Evolutionary conservation across 768 basidiomycete genomes (phyloP), one percentile per base, ranked within the genome.

Genomic region (Rhizopogon salebrosus): DNA sequence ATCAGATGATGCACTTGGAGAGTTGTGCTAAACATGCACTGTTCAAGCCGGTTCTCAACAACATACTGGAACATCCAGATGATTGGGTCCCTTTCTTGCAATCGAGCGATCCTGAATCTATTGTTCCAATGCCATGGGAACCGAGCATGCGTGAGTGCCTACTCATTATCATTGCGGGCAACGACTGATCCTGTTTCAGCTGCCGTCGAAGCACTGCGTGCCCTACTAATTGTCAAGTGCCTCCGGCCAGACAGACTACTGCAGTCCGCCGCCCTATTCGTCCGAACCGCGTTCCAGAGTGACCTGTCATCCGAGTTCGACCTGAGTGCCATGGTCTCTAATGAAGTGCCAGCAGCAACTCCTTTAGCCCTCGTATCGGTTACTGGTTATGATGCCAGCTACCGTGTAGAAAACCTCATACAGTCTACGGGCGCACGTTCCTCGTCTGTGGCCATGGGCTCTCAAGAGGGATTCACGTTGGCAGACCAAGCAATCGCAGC

Each of bases 321-420:
- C 50, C 80, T 99, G 24, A 78, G 79, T 18, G 67, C 70, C 8
- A 87, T 98, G 75, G 92, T 98, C 24, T 60, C 76, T 6, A 79
- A 88, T 61, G 93, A 98, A 64, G 80, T 94, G 29, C 77, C 80
- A 3, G 79, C 93, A 2, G 77, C 80, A 3, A 92, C 92, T 0
- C 95, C 97, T 1, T 73, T 98, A 23, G 90, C 93, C 3, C 75
- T 99, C 45, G 83, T 94, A 27, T 98, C 95, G 6, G 93, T 99
- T 3, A 84, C 92, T 2, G 97, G 97, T 14, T 95, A 97, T 63
- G 97, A 99, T 65, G 97, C 97, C n/a, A 95, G 94, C 68, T 98
- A 95, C 68, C 84, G 90, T 45, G 91, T 97, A 36, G 94, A 97
- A 61, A 86, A 85, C 59, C 79, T 95, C 39, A 83, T 94, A 58